A percentile compares a stretch with the other conserved stretches of the same genome.
These are phyloP conservation scores for Pezicula carpinea DNA, from an alignment of 2,329 filamentous ascomycete species.

Conservation along the genomic window DNA sequence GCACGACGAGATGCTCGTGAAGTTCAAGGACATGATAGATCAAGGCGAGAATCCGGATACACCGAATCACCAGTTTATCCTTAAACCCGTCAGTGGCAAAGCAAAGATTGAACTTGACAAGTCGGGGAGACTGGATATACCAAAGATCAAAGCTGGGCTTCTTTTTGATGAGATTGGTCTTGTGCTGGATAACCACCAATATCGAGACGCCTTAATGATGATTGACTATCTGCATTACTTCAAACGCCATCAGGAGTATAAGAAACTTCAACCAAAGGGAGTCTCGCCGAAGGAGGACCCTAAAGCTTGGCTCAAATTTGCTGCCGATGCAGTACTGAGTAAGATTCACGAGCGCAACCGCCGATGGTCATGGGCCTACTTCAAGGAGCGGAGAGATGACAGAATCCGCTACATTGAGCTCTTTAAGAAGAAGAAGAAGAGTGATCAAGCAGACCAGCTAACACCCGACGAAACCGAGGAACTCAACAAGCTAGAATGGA, in stretches of 20 bases:
- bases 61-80: slow-evolving; percentile 77
- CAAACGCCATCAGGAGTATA: slow-evolving; percentile 95
- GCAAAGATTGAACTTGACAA: slow-evolving; percentile 96
- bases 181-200: slow-evolving; percentile 96
- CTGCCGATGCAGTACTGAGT: slow-evolving; percentile 78
- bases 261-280: slow-evolving; percentile 81
- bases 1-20: slow-evolving; percentile 72
- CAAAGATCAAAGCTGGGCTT: slow-evolving; percentile 85
- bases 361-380: slow-evolving; percentile 94
- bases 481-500: slow-evolving; percentile 74
- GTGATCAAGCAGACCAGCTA: slow-evolving; percentile 64
- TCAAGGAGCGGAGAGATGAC: slow-evolving; percentile 87
- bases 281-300: slow-evolving; percentile 83
- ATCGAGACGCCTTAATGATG: slow-evolving; percentile 96
- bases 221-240: slow-evolving; percentile 99
- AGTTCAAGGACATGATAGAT: slow-evolving; percentile 77
- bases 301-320: slow-evolving; percentile 87
- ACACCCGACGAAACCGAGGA: slow-evolving; percentile 66
- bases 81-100: slow-evolving; percentile 92
- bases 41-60: slow-evolving; percentile 53
- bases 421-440: slow-evolving; percentile 85
- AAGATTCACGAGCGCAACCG: slow-evolving; percentile 95
- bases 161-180: slow-evolving; percentile 97
- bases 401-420: slow-evolving; percentile 83
- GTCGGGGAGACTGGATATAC: slow-evolving; percentile 70